Evolutionary conservation across 495 filamentous ascomycete genomes (phyloP), one percentile per base, ranked within the genome.

Genomic region (Chlorociboria aeruginascens): DNA sequence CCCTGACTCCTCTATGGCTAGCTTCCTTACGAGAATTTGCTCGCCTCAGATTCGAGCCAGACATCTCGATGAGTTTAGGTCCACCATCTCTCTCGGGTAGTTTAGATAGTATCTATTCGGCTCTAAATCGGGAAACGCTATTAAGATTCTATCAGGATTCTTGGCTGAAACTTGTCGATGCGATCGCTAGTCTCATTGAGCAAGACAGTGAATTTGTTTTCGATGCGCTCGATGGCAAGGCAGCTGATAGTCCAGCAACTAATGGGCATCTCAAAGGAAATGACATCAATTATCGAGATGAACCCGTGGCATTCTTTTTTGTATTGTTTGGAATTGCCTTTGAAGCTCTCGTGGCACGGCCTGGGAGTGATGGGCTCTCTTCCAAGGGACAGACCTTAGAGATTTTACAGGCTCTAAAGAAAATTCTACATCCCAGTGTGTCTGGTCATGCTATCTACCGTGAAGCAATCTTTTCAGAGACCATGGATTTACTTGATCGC

Each of bases 261-360:
- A 74, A 80, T 59, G 78, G 68, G 3, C 71, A 72, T 50, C 62
- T 67, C 3, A 74, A 70, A 45, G 69, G 67, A 2, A 74, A 77
- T 11, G 83, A 87, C 54, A 97, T 99, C 63, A 95, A 96, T 59
- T 97, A 97, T 59, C 86, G 92, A 14, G 90, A 96, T 59, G 93
- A 99, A 60, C 92, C 92, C 0, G 88, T 96, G 12, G 92, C 92
- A 0, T 99, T 99, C 71, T 99, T 99, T 66, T 99, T 99, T 56
- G 89, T 99, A 8, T 73, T 99, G 1, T 99, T 96, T 57, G 92
- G 92, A 20, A 82, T 99, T 48, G 88, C 89, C 0, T 95, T 97
- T 53, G 92, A 99, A 64, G 89, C 93, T 25, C 74, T 99, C 36
- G 89, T 86, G 12, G 85, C 83, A 7, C 80, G 87, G 47, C 79